These are phyloP conservation scores for Suillus paluster DNA, from an alignment of 768 basidiomycete genomes.

Conservation along the genomic window DNA sequence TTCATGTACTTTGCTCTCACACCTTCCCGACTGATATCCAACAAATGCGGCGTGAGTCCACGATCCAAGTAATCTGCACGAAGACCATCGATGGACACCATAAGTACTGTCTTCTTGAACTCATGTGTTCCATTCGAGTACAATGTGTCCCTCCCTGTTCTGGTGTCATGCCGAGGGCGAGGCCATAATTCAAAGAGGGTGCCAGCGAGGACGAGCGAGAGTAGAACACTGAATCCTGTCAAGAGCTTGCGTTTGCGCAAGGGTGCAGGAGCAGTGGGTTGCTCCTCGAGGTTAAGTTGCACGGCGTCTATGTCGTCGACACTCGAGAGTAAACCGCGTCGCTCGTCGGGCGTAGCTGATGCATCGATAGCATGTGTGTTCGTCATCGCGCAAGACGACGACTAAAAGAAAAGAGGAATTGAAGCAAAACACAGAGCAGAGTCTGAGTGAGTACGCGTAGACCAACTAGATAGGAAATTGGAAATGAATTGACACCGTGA, in stretches of 20 bases:
- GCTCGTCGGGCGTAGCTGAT: slow-evolving; percentile 22
- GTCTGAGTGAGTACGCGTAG: too few species aligned
- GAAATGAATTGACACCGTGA: not conserved
- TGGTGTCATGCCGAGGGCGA: not conserved
- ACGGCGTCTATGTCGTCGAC: slow-evolving; percentile 9
- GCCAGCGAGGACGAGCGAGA: slow-evolving; percentile 18
- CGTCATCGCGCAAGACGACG: not conserved
- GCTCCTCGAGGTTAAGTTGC: slow-evolving; percentile 7
- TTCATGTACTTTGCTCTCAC: slow-evolving; percentile 86
- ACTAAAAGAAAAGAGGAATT: not conserved
- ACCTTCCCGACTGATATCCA: slow-evolving; percentile 81
- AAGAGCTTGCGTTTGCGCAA: slow-evolving; percentile 17
- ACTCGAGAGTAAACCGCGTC: slow-evolving; percentile 24
- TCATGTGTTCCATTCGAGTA: slow-evolving; percentile 83
- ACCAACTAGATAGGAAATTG: too few species aligned
- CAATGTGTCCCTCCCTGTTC: slow-evolving; percentile 33
- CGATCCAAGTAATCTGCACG: slow-evolving; percentile 87
- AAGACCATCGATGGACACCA: slow-evolving; percentile 88
- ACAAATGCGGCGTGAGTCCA: slow-evolving; percentile 81
- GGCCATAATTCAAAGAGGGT: slow-evolving; percentile 12
- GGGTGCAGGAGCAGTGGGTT: not conserved
- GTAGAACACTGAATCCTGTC: slow-evolving; percentile 17
- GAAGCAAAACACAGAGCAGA: not conserved
- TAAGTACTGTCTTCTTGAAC: slow-evolving; percentile 78
- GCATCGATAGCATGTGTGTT: not conserved